These are phyloP conservation scores for Diaporthe eres DNA, from an alignment of 2,329 filamentous ascomycete genomes.

Conservation along the genomic window DNA sequence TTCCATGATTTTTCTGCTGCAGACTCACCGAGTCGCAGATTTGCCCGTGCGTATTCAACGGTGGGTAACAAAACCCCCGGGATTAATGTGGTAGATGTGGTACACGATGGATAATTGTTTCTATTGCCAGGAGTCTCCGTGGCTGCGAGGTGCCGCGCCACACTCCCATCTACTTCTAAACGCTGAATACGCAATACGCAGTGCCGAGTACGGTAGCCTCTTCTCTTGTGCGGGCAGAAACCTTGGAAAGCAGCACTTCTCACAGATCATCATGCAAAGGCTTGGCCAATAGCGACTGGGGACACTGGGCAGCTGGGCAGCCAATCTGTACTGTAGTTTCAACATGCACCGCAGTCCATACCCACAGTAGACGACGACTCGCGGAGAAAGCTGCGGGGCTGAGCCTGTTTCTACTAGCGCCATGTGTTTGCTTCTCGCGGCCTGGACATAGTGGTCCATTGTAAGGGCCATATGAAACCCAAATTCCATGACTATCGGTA, in stretches of 20 bases:
- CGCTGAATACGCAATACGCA: neutral
- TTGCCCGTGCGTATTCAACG: slow-evolving; percentile 16
- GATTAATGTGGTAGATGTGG: slow-evolving; percentile 5
- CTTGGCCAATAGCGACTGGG: slow-evolving; percentile 21
- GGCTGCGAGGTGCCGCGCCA: neutral
- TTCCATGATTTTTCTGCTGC: slow-evolving; percentile 4
- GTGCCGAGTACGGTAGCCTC: neutral
- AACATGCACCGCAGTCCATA: neutral
- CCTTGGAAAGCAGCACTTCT: slow-evolving; percentile 6
- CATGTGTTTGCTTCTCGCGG: slow-evolving; percentile 3
- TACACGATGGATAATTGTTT: neutral
- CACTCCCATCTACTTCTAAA: neutral
- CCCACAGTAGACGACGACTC: slow-evolving; percentile 22
- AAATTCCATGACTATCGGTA: slow-evolving; percentile 1
- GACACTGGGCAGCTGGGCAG: neutral
- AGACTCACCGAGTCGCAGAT: slow-evolving; percentile 8
- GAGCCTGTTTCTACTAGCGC: slow-evolving; percentile 31
- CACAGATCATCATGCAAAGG: neutral
- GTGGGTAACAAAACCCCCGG: neutral
- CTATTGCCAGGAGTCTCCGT: neutral
- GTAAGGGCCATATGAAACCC: slow-evolving; percentile 9
- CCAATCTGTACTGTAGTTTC: neutral
- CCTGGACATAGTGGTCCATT: neutral
- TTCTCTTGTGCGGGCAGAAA: neutral
- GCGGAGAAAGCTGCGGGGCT: slow-evolving; percentile 24